Conservation (phyloP, 208 protist genomes). For the Acanthamoeba healyi region DNA sequence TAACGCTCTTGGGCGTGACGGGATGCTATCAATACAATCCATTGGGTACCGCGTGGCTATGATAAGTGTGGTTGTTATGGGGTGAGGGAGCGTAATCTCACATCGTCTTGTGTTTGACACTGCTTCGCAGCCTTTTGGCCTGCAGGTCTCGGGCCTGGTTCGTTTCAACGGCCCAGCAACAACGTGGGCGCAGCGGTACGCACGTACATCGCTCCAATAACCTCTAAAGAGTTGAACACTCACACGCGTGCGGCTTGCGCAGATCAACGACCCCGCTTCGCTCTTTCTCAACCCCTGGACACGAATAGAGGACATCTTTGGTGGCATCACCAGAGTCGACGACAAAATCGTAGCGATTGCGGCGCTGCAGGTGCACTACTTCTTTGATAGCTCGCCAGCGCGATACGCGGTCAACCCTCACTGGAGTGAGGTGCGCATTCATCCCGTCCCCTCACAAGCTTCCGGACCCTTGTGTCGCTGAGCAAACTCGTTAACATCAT, state of each 20-base stretch:
- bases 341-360: background rate
- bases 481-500: too few relatives aligned
- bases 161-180: background rate
- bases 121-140: slow-evolving; percentile 24
- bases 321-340: background rate
- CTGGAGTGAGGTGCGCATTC: background rate
- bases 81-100: too few relatives aligned
- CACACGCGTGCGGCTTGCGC: background rate
- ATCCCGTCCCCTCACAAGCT: background rate
- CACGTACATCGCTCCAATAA: background rate
- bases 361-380: slow-evolving; percentile 30
- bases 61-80: background rate
- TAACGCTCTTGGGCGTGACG: background rate
- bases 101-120: background rate
- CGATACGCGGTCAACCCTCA: background rate
- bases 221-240: background rate
- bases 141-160: background rate
- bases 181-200: slow-evolving; percentile 46
- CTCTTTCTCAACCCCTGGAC: slow-evolving; percentile 48
- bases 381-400: background rate
- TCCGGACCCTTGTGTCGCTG: too few relatives aligned
- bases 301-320: slow-evolving; percentile 17
- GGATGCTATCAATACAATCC: slow-evolving; percentile 32
- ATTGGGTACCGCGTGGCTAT: background rate
- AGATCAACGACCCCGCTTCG: slow-evolving; percentile 13